Conservation (phyloP, 2,329 filamentous ascomycete species). For the Beauveria varroae region DNA sequence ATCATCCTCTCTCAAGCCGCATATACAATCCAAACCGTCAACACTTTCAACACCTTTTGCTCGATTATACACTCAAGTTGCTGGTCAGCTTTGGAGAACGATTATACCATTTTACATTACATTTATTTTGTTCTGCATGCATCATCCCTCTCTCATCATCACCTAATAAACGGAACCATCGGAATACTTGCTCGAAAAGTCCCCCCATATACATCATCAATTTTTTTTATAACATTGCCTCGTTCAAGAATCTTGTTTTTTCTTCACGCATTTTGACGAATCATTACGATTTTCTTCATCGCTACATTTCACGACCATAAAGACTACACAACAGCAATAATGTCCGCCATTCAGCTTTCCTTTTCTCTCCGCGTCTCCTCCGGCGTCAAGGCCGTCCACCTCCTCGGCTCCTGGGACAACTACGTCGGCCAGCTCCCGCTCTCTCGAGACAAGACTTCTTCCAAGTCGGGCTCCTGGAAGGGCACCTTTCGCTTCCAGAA, state of each 20-base stretch:
- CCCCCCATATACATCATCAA: slow-evolving; percentile 27
- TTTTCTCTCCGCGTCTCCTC: slow-evolving; percentile 94
- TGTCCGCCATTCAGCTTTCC: slow-evolving; percentile 88
- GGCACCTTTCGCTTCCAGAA: slow-evolving; percentile 95
- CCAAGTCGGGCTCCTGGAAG: slow-evolving; percentile 88
- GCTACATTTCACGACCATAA: slow-evolving; percentile 19
- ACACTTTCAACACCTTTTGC: slow-evolving; percentile 11
- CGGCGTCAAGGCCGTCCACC: slow-evolving; percentile 94
- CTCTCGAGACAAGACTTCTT: slow-evolving; percentile 73
- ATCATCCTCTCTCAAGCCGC: slow-evolving; percentile 23
- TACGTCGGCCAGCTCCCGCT: slow-evolving; percentile 92
- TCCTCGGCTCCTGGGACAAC: slow-evolving; percentile 97
- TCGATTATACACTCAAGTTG: slow-evolving; percentile 24
- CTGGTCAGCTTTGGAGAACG: slow-evolving; percentile 33
- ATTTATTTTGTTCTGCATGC: slow-evolving; percentile 15
- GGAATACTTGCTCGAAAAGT: slow-evolving; percentile 46
- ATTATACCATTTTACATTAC: slow-evolving; percentile 19
- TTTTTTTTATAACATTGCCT: slow-evolving; percentile 5
- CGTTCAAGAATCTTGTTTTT: slow-evolving; percentile 1
- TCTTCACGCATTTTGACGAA: slow-evolving; percentile 2
- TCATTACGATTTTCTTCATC: slow-evolving; percentile 19
- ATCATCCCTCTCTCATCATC: slow-evolving; percentile 22
- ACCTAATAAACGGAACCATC: slow-evolving; percentile 41
- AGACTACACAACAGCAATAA: slow-evolving; percentile 34
- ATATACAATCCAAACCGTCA: not conserved